Conservation (phyloP, 495 filamentous ascomycete genomes). For the Hyaloscypha bicolor region DNA sequence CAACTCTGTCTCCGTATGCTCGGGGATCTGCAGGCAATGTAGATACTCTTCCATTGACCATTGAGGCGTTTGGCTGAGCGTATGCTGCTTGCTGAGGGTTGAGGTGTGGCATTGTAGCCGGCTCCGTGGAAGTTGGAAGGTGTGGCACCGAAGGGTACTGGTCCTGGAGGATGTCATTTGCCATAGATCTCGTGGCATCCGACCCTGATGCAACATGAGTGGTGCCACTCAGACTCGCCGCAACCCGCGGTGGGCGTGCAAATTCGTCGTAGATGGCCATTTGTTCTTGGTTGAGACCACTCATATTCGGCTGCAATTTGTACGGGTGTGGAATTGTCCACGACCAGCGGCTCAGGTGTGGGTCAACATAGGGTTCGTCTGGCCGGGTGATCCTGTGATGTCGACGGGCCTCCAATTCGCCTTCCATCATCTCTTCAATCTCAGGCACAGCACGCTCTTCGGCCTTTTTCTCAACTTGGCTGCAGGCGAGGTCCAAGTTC, state of each 20-base stretch:
- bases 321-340: conserved; percentile 88
- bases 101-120: conserved; percentile 73
- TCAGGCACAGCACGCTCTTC: conserved; percentile 91
- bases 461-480: conserved; percentile 89
- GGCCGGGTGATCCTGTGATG: conserved; percentile 70
- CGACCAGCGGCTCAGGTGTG: conserved; percentile 79
- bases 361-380: conserved; percentile 81
- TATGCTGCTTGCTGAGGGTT: conserved; percentile 63
- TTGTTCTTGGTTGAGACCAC: conserved; percentile 87
- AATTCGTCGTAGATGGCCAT: conserved; percentile 97
- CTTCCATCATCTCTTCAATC: conserved; percentile 88
- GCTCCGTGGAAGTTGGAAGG: conserved; percentile 79
- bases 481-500: conserved; percentile 91
- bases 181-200: conserved; percentile 53
- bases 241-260: conserved; percentile 69
- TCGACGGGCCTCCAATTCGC: conserved; percentile 70
- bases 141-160: conserved; percentile 76
- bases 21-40: conserved; percentile 59
- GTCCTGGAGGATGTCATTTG: conserved; percentile 80
- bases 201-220: conserved; percentile 50
- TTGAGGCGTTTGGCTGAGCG: conserved; percentile 41
- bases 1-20: conserved; percentile 63
- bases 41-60: conserved; percentile 27
- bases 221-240: conserved; percentile 42
- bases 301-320: conserved; percentile 64